Conservation (phyloP, 2,329 filamentous ascomycete species). For the Cyphellophora attinorum region DNA sequence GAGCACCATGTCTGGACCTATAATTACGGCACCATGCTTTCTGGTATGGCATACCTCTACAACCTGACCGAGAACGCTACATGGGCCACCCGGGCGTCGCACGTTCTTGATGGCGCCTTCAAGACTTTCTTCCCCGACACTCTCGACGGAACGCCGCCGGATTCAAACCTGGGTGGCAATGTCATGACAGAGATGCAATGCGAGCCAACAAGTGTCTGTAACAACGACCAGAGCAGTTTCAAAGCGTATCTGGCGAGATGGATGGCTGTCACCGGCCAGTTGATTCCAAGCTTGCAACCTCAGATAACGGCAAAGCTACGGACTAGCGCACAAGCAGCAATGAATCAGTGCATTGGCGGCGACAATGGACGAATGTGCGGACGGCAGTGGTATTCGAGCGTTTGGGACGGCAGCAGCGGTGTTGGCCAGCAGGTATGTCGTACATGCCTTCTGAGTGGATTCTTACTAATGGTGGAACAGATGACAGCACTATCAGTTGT, state of each 20-base stretch:
- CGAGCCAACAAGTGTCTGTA: slow-evolving; percentile 52
- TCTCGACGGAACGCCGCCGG: not conserved
- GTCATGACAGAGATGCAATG: slow-evolving; percentile 60
- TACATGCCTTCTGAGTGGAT: not conserved
- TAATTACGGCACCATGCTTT: slow-evolving; percentile 50
- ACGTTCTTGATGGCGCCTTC: slow-evolving; percentile 42
- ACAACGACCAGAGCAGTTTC: slow-evolving; percentile 62
- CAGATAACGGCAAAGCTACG: slow-evolving; percentile 49
- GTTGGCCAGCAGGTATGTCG: slow-evolving; percentile 50
- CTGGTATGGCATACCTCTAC: slow-evolving; percentile 59
- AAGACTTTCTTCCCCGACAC: slow-evolving; percentile 39
- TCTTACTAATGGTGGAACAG: slow-evolving; percentile 8
- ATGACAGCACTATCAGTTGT: slow-evolving; percentile 58
- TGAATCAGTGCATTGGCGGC: slow-evolving; percentile 53
- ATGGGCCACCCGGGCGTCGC: slow-evolving; percentile 50
- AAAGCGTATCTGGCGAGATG: slow-evolving; percentile 62
- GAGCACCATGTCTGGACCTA: slow-evolving; percentile 57
- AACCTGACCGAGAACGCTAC: slow-evolving; percentile 48
- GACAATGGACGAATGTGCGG: slow-evolving; percentile 51
- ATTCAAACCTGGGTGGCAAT: slow-evolving; percentile 31
- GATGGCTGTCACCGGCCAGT: slow-evolving; percentile 50
- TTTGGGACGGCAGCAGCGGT: slow-evolving; percentile 49
- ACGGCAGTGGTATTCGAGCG: slow-evolving; percentile 48
- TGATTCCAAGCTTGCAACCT: slow-evolving; percentile 51
- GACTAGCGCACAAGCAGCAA: slow-evolving; percentile 50